phyloP scores from a whole-genome alignment of 257 asterid species.

The Capsicum rhomboideum region DNA sequence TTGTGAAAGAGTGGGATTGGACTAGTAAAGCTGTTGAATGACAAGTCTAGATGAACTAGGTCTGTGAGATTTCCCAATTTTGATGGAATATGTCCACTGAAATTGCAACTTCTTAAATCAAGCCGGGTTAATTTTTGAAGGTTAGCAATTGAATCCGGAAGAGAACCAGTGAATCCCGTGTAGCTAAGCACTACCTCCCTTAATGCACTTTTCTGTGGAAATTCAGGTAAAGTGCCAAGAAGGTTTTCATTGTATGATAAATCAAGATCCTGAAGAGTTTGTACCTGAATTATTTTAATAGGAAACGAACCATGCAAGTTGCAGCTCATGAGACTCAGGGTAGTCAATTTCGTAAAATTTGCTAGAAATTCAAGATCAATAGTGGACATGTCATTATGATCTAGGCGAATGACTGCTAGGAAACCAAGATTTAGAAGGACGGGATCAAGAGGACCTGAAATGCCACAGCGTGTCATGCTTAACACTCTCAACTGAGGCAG shows the following conservation, averaged over 20 bases:
- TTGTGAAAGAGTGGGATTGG: slow-evolving; percentile 1
- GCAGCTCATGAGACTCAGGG: slow-evolving; percentile 4
- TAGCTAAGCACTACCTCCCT: neutral
- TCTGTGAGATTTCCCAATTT: neutral
- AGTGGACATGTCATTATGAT: neutral
- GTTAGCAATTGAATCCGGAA: slow-evolving; percentile 11
- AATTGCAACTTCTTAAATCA: neutral
- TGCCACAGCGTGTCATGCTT: too few relatives aligned
- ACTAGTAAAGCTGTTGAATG: neutral
- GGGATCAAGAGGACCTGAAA: too few relatives aligned
- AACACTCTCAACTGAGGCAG: neutral
- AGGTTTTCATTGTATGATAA: slow-evolving; percentile 4
- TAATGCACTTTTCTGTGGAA: neutral
- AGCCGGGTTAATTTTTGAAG: neutral
- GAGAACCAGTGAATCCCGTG: slow-evolving; percentile 8
- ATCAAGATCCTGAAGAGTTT: slow-evolving; percentile 9
- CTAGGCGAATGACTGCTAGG: slow-evolving; percentile 1
- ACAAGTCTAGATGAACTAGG: slow-evolving; percentile 3
- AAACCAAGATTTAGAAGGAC: neutral
- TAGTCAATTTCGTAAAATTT: slow-evolving; percentile 3
- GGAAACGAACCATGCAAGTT: slow-evolving; percentile 14
- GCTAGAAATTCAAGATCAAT: neutral
- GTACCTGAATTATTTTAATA: slow-evolving; percentile 17
- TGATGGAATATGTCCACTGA: slow-evolving; percentile 11
- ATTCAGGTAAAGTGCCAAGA: slow-evolving; percentile 7